Evolutionary conservation across 2,329 filamentous ascomycete genomes (phyloP), one percentile per base, ranked within the genome.

Genomic region (Dactylellina parvicollis): DNA sequence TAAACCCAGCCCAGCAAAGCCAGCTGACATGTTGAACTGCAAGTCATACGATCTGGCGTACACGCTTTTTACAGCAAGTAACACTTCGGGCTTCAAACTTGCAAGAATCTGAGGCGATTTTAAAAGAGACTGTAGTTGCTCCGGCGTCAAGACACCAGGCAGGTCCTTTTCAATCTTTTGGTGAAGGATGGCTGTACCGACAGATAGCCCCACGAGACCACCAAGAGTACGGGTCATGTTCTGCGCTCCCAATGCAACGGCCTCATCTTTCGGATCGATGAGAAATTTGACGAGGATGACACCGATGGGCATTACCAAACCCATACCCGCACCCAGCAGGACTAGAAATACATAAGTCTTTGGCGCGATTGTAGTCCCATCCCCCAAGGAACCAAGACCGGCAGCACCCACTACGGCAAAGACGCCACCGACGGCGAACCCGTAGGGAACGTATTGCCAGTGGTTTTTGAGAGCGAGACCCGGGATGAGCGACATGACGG

Each of bases 191-290:
- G 69, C 74, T 10, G 74, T 69, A 26, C 79, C 78, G 4, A 81
- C 78, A 0, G 81, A 80, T 4, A 82, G 76, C 4, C 78, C 80
- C 44, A 83, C 78, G 1, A 80, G 79, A 1, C 80, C 81, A 0
- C 81, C 80, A 1, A 82, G 78, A 22, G 80, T 80, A 34, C 81
- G 79, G 32, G 81, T 77, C 64, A 82, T 81, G 3, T 81, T 81
- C 4, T 80, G 76, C 4, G 79, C 78, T 10, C 81, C 80, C 77
- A 82, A 79, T 0, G 77, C 78, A 42, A 81, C 79, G 5, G 78
- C 80, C 80, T 44, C 47, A 59, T 81, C 79, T 52, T 77, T 70
- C 9, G 79, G 42, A 0, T 76, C 66, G 12, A 80, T 77, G n/a
- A 80, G 75, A 56, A 81, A 52, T 18, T 76, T 78, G 36, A 78